Evolutionary conservation across 2,329 filamentous ascomycete genomes (phyloP), one percentile per base, ranked within the genome.

Genomic region (Passalora sequoiae): DNA sequence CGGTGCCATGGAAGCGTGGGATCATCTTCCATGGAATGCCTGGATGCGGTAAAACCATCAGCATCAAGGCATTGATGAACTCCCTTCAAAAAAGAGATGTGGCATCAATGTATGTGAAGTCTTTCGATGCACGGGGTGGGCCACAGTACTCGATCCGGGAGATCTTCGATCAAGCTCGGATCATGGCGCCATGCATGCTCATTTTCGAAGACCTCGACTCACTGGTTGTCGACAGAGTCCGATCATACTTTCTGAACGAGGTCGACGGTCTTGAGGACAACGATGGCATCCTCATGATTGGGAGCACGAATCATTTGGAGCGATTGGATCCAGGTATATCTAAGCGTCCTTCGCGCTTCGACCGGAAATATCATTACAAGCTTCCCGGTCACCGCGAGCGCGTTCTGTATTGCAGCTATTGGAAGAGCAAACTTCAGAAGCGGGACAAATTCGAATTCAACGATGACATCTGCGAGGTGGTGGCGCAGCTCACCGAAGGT

Each of bases 141-240:
- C 31, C 47, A 28, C 53, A 55, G 50, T 69, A 65, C 46, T 61
- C 72, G 55, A 75, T 83, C 42, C 62, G 65, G n/a, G 43, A 61
- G 9, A 76, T 83, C 27, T 82, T 83, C 56, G 41, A 46, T 15
- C 78, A 76, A 53, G 83, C 83, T 1, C 69, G 83, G 9, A 67
- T 74, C 49, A 72, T 77, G 51, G 75, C 82, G 0, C 83, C 83
- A 0, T 86, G 81, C 63, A 77, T 84, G 53, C 73, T 86, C 5
- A 77, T 86, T 30, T 81, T 86, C 44, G 83, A 86, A 60, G 83
- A 86, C 49, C 70, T 86, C 3, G 83, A 86, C 58, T 80, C 76
- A 3, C 73, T 86, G 27, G 75, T 86, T 32, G 72, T 71, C 12
- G 74, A 80, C 38, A 53, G 60, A 2, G 76, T 81, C 6, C 70